Evolutionary conservation across 441 rosid genomes (phyloP).

Genomic region (Metrosideros polymorpha): DNA sequence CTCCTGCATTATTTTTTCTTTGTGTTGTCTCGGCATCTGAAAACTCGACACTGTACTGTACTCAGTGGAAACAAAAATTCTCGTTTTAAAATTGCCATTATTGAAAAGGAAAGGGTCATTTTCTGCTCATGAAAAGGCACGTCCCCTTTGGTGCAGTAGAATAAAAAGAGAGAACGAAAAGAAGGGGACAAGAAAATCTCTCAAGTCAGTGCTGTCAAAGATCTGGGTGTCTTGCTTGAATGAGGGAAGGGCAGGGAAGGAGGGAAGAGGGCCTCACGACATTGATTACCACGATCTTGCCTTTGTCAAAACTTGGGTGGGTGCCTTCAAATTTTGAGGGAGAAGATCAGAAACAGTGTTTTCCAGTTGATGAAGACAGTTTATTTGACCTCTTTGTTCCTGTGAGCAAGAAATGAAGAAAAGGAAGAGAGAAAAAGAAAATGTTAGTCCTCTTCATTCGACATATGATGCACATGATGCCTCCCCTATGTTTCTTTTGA

Average conservation of each 20-base stretch:
- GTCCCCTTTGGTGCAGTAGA: not conserved
- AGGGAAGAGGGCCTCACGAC: not conserved
- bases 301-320: not conserved
- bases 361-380: not conserved
- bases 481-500: not conserved
- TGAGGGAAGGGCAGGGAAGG: not conserved
- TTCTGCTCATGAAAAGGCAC: slow-evolving; percentile 18
- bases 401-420: not conserved
- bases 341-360: not conserved
- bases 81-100: not conserved
- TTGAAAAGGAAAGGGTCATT: not conserved
- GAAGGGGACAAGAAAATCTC: slow-evolving; percentile 27
- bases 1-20: not conserved
- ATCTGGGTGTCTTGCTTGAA: not conserved
- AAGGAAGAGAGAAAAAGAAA: too few relatives aligned
- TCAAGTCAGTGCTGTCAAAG: slow-evolving; percentile 5
- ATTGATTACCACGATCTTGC: not conserved
- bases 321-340: not conserved
- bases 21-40: not conserved
- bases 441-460: not conserved
- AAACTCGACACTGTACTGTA: not conserved
- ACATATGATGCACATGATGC: not conserved
- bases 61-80: not conserved
- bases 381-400: not conserved
- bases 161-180: slow-evolving; percentile 5